Evolutionary conservation across 257 asterid genomes (phyloP), one percentile per base, ranked within the genome.

Genomic region (Craterostigma plantagineum): DNA sequence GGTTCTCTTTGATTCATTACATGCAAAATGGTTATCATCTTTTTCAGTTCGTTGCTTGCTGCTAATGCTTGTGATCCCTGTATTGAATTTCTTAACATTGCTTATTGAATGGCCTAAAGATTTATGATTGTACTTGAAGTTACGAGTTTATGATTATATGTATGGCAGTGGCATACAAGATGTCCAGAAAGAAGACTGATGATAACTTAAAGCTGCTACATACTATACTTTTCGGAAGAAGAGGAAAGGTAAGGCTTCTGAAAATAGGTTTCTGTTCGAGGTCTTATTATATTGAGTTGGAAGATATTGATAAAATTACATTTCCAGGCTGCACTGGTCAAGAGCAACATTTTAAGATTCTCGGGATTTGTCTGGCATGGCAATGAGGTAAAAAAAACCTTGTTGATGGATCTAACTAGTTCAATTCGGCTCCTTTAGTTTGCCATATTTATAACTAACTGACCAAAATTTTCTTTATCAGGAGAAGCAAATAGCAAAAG

Each of bases 341-440:
- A 84, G 71, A 62, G 33, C 59, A 75, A 90, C 44, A 69, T 90
- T 30, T 75, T 76, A 36, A 76, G 78, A 50, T 90, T 83, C 69
- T 90, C 99, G 50, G 94, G 99, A 44, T 75, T 83, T 30, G 92
- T 80, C 40, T 90, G 94, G 92, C 84, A 65, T 71, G 87, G 56
- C 48, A 70, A 84, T 50, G 92, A 79, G 92, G 99, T 84, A 60
- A 43, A 48, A 18, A 11, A 18, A 14, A 39, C 16, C 15, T 45
- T 53, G 45, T 4, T 33, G 15, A 8, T 14, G 16, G 45, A 8
- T n/a, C 13, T 16, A 2, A 11, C 23, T 43, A 10, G 30, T 6
- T 23, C 30, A 2, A 23, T 43, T 7, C 3, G 3, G 13, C 16
- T 12, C 8, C 16, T 40, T 40, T 4, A 9, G 5, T 1, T 12